Conservation (phyloP, 2,329 filamentous ascomycete genomes). For the Aspergillus sp. region DNA sequence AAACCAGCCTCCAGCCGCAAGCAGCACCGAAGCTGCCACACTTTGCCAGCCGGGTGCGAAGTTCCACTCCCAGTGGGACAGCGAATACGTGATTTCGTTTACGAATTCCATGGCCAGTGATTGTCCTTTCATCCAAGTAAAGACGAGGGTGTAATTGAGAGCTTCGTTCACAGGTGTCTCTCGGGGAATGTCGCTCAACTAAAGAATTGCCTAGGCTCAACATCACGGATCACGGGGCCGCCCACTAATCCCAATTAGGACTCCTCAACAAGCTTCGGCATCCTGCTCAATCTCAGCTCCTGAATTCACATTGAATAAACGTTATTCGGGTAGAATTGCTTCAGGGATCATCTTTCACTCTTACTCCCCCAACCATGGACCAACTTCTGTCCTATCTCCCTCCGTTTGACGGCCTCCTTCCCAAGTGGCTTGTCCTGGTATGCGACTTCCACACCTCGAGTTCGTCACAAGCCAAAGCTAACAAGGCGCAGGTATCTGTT, state of each 20-base stretch:
- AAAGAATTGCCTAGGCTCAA: conserved; percentile 9
- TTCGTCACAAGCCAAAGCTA: background rate
- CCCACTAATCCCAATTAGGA: background rate
- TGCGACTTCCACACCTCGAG: background rate
- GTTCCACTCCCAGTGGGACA: conserved; percentile 36
- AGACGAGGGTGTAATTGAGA: background rate
- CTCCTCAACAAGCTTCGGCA: background rate
- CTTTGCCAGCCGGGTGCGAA: conserved; percentile 38
- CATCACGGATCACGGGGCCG: background rate
- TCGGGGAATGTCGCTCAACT: background rate
- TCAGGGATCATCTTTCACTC: background rate
- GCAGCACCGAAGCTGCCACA: conserved; percentile 35
- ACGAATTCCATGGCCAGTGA: conserved; percentile 33
- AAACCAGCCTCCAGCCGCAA: conserved; percentile 58
- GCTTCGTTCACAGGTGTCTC: background rate
- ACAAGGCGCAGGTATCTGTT: conserved; percentile 65
- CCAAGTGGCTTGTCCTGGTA: conserved; percentile 67
- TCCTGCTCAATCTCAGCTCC: background rate
- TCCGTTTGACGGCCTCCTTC: conserved; percentile 53
- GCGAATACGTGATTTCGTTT: conserved; percentile 29
- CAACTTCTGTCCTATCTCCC: conserved; percentile 33
- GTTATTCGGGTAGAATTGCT: background rate
- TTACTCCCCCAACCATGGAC: conserved; percentile 21
- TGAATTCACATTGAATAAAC: background rate
- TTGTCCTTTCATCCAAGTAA: background rate